Base-by-base conservation (phyloP, 768 basidiomycete genomes). In the Leccinellum luteum region DNA sequence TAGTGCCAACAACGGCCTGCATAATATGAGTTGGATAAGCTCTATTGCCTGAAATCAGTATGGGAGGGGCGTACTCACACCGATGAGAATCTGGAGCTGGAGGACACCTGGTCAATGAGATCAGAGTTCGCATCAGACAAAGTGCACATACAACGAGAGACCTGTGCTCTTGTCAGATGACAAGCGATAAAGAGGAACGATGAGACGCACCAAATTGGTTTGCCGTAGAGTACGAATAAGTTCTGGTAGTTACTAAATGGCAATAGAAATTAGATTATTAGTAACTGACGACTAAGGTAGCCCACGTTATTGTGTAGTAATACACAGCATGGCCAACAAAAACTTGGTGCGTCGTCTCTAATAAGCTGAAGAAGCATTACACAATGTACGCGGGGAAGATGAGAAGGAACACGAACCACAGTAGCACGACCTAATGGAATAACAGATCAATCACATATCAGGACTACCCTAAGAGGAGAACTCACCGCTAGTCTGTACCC, bases 251-350 rank as follows among this genome's bases (percentile, higher is more conserved):
- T 79, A 30, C 81, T 83, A 30, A 17, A 30, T 31, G 17, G 8
- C 35, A 38, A n/a, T 38, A 27, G 7, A 44, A 45, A 48, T 67
- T 25, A 63, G 45, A 59, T 48, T 8, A 38, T 21, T 47, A 23
- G n/a, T 15, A 9, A 25, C n/a, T n/a, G 15, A 23, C 15, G 4
- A 17, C 3, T 10, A 35, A 10, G 49, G 30, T 25, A 13, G 70
- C 83, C 54, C 66, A 85, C 85, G 75, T 76, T 63, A 86, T 69
- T 0, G 77, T 66, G 64, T 85, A 86, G 57, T 71, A 80, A 62
- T 86, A 86, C 31, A 83, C 69, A 7, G 72, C 68, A 65, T 85
- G 79, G 1, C 74, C 80, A 55, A 85, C 76, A 62, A 85, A 76
- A 5, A 68, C 68, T 64, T 85, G 79, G 63, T 86, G 81, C 0